These are phyloP conservation scores for Casuarina cunninghamiana DNA, from an alignment of 306 rosid genomes.

Conservation along the genomic window DNA sequence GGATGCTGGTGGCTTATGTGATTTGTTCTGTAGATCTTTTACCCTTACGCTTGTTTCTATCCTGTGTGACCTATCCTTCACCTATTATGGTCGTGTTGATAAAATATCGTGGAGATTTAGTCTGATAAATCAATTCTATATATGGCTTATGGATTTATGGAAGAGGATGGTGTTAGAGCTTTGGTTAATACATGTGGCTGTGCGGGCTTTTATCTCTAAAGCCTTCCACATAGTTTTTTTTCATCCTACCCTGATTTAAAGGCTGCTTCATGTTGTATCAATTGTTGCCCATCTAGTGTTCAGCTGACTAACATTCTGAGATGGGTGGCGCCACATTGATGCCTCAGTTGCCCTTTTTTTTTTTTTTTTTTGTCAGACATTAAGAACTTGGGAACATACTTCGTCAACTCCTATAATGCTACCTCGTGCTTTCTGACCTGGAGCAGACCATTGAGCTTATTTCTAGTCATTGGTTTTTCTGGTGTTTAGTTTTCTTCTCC, in stretches of 20 bases:
- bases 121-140: not conserved
- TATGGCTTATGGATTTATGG: not conserved
- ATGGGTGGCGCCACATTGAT: too few species aligned
- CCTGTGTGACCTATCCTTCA: not conserved
- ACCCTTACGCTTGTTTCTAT: not conserved
- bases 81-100: not conserved
- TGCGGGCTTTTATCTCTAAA: conserved; percentile 12
- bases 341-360: not conserved
- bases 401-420: not conserved
- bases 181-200: not conserved
- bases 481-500: not conserved
- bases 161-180: not conserved
- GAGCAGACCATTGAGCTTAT: not conserved
- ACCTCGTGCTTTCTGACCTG: not conserved
- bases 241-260: not conserved
- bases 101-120: not conserved
- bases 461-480: not conserved
- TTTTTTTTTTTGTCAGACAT: not conserved
- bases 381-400: not conserved
- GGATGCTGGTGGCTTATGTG: not conserved
- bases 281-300: not conserved
- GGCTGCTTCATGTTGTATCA: not conserved
- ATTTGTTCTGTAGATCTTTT: not conserved
- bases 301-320: not conserved
- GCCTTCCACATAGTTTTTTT: not conserved